Percentiles rank a stretch among this genome's conserved stretches.
These are phyloP conservation scores for Oemleria cerasiformis DNA, from an alignment of 306 rosid genomes.

Conservation along the genomic window DNA sequence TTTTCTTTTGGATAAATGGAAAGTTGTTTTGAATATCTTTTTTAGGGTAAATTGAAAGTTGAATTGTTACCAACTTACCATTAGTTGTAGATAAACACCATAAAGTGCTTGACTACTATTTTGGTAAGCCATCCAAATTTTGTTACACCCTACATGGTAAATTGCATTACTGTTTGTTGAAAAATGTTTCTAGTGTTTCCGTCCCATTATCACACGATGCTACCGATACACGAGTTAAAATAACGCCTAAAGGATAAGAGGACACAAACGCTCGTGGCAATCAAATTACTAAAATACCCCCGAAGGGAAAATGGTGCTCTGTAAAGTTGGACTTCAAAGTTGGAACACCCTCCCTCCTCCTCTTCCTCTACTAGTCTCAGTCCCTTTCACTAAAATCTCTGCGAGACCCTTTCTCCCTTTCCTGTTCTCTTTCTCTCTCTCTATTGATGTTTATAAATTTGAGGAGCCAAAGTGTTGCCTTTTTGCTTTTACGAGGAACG, in stretches of 20 bases:
- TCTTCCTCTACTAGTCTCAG: neutral
- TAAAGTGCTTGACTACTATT: neutral
- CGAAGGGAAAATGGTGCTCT: neutral
- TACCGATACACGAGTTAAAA: too few relatives aligned
- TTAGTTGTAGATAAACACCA: neutral
- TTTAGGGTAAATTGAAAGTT: too few relatives aligned
- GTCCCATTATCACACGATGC: too few relatives aligned
- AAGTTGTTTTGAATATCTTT: too few relatives aligned
- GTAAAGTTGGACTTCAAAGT: conserved; percentile 17
- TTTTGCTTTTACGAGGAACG: conserved; percentile 39
- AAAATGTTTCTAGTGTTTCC: too few relatives aligned
- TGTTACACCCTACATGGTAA: neutral
- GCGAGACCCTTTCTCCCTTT: neutral
- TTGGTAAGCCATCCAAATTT: neutral
- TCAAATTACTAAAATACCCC: conserved; percentile 21
- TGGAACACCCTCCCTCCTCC: neutral
- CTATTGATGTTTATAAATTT: conserved; percentile 31
- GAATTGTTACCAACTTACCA: too few relatives aligned
- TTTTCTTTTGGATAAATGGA: too few relatives aligned
- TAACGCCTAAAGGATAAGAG: too few relatives aligned
- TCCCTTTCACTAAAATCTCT: conserved; percentile 14
- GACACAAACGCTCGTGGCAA: neutral
- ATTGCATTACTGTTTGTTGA: neutral
- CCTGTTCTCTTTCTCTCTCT: neutral
- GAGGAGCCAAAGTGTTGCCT: conserved; percentile 16